phyloP scores from a whole-genome alignment of 106 monocot species.

The Gastrodia elata region DNA sequence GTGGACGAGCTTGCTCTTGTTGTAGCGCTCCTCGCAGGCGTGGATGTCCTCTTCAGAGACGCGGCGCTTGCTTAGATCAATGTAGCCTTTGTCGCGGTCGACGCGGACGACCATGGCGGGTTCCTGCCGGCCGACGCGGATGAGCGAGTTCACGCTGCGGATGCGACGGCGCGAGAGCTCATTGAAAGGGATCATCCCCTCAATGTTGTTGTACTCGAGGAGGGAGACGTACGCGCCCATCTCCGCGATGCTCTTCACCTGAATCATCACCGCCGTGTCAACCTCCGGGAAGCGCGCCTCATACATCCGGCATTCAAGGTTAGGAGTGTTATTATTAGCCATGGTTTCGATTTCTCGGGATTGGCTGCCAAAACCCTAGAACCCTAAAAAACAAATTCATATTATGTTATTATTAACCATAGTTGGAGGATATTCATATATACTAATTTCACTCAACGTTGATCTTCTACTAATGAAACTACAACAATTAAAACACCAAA shows the following conservation, averaged over 20 bases:
- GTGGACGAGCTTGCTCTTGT: conserved; percentile 90
- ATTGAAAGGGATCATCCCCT: conserved; percentile 98
- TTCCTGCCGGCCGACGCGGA: conserved; percentile 66
- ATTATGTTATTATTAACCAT: too few species aligned
- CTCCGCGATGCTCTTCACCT: conserved; percentile 76
- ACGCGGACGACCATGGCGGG: conserved; percentile 87
- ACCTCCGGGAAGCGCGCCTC: conserved; percentile 73
- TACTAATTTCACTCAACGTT: too few species aligned
- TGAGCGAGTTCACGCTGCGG: conserved; percentile 67
- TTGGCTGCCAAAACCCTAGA: too few species aligned
- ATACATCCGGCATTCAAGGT: conserved; percentile 77
- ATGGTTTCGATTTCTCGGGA: not conserved
- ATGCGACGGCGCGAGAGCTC: conserved; percentile 99
- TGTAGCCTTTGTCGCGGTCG: conserved; percentile 90
- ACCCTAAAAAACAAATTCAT: too few species aligned
- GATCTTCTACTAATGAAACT: too few species aligned
- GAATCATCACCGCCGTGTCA: conserved; percentile 88
- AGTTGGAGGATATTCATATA: too few species aligned
- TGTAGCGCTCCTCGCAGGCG: conserved; percentile 84
- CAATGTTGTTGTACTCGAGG: conserved; percentile 85
- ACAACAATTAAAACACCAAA: too few species aligned
- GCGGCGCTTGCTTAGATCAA: conserved; percentile 87
- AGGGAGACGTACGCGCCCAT: conserved; percentile 78
- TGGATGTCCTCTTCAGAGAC: conserved; percentile 94
- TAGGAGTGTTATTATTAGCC: conserved; percentile 22